Evolutionary conservation across 805 yeast species (phyloP), one percentile per base, ranked within the genome.

Genomic region (Candida endomychidarum): DNA sequence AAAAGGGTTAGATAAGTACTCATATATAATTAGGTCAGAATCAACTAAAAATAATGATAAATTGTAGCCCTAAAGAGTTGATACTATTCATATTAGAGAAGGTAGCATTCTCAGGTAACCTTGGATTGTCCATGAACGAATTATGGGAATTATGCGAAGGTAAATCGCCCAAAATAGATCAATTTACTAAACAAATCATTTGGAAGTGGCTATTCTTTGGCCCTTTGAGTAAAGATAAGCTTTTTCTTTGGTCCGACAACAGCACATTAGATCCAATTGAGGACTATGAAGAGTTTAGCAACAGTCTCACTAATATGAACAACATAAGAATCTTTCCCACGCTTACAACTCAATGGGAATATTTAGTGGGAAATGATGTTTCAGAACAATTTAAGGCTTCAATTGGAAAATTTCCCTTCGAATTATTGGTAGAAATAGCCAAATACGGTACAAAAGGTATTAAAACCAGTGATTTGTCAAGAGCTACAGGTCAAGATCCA

Each of bases 401-500:
- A 3, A 54, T 84, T 20, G 88, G 87, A 3, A 75, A 70, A 8
- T 57, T 61, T 25, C 67, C 69, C 8, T 67, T 63, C 50, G 81
- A 85, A 10, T 77, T 84, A 27, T 55, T 84, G 15, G 63, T 78
- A 37, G 80, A 75, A 35, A 80, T 84, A 38, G 85, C 89, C 0
- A 74, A 70, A 43, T 55, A 75, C 21, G 79, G 79, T 17, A 60
- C 67, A 0, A 50, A 57, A 1, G 93, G 93, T 8, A 75, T 83
- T 11, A 69, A 75, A 35, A 76, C 90, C 0, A 62, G 78, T 21
- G 78, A 77, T 18, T 63, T 84, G 42, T 75, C 81, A 2, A 61
- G 64, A 28, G 66, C 61, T 14, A 76, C 89, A 0, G 76, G 76
- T 7, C 93, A 84, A 58, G 93, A 84, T 51, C 76, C 81, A 12